These are phyloP conservation scores for Saccharomyces hybrid DNA, from an alignment of 1,139 yeast genomes.

Conservation along the genomic window DNA sequence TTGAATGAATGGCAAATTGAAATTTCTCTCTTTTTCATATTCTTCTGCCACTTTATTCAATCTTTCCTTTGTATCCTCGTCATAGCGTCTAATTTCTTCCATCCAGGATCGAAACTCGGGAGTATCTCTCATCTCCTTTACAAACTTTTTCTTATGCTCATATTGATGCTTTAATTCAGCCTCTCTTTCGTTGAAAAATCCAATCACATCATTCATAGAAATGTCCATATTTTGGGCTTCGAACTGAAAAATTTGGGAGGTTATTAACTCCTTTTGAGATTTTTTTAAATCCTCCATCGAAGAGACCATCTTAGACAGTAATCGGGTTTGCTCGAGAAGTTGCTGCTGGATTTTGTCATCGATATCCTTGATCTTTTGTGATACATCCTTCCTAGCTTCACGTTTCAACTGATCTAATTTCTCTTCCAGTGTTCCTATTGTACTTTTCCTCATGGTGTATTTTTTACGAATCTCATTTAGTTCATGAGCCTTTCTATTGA, in stretches of 20 bases:
- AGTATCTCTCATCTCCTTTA: constrained; percentile 39
- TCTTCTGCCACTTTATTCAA: constrained; percentile 39
- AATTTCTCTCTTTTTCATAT: constrained; percentile 38
- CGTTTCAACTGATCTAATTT: constrained; percentile 19
- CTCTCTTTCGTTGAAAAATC: constrained; percentile 27
- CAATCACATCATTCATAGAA: constrained; percentile 20
- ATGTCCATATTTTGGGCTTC: constrained; percentile 19
- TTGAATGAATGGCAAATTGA: constrained; percentile 36
- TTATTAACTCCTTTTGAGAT: constrained; percentile 11
- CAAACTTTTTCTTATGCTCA: constrained; percentile 36
- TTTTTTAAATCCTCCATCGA: constrained; percentile 9
- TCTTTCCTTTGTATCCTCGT: constrained; percentile 38
- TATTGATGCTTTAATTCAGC: constrained; percentile 32
- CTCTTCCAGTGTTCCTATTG: constrained; percentile 26
- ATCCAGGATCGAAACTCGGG: constrained; percentile 41
- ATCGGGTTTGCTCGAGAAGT: constrained; percentile 12
- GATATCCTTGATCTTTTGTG: constrained; percentile 24
- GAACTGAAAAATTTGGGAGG: constrained; percentile 13
- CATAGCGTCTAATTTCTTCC: constrained; percentile 35
- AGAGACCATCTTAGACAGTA: constrained; percentile 11
- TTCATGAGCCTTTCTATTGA: constrained; percentile 14
- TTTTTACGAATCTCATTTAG: constrained; percentile 15
- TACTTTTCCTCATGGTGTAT: constrained; percentile 15
- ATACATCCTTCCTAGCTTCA: constrained; percentile 23
- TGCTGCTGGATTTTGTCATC: constrained; percentile 23